A percentile compares a stretch with the other conserved stretches of the same genome.
Evolutionary conservation across 208 protist genomes (phyloP).

Genomic region (Phytomonas serpens): DNA sequence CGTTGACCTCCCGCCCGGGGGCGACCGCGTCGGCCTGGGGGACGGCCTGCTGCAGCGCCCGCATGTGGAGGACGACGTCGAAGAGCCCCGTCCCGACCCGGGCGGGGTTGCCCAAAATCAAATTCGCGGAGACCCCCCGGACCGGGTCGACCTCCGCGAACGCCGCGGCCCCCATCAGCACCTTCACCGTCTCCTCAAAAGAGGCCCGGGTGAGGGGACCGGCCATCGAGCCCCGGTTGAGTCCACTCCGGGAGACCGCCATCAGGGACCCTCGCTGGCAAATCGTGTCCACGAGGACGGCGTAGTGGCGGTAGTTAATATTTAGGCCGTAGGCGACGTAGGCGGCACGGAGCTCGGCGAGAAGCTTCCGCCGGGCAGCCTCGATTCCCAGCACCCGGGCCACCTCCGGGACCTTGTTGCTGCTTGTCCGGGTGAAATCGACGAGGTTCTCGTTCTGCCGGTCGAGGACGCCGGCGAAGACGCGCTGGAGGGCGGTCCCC

Average conservation of each 20-base stretch:
- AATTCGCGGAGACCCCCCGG: slow-evolving; percentile 95
- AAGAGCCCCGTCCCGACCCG: slow-evolving; percentile 96
- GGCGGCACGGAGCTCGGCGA: slow-evolving; percentile 89
- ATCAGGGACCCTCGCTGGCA: slow-evolving; percentile 95
- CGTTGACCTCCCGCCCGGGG: slow-evolving; percentile 56
- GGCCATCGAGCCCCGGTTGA: slow-evolving; percentile 92
- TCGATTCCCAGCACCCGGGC: slow-evolving; percentile 92
- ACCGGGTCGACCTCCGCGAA: slow-evolving; percentile 95
- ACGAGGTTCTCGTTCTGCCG: slow-evolving; percentile 88
- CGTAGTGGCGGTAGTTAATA: slow-evolving; percentile 99
- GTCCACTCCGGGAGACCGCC: slow-evolving; percentile 95
- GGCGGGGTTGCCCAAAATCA: slow-evolving; percentile 97
- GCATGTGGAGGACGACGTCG: slow-evolving; percentile 94
- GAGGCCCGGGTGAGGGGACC: slow-evolving; percentile 97
- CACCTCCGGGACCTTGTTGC: slow-evolving; percentile 99
- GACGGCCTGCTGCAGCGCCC: slow-evolving; percentile 79
- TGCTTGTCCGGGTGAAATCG: slow-evolving; percentile 89
- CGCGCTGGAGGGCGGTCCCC: slow-evolving; percentile 93
- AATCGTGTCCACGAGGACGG: slow-evolving; percentile 98
- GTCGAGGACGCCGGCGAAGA: slow-evolving; percentile 96
- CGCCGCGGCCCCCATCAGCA: slow-evolving; percentile 96
- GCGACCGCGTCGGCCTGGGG: slow-evolving; percentile 72
- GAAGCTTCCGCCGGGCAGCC: slow-evolving; percentile 65
- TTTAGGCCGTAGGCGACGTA: slow-evolving; percentile 95
- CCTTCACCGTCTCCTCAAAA: slow-evolving; percentile 99